Base-by-base conservation (phyloP, 2,329 filamentous ascomycete species). In the Pseudogymnoascus sp. region DNA sequence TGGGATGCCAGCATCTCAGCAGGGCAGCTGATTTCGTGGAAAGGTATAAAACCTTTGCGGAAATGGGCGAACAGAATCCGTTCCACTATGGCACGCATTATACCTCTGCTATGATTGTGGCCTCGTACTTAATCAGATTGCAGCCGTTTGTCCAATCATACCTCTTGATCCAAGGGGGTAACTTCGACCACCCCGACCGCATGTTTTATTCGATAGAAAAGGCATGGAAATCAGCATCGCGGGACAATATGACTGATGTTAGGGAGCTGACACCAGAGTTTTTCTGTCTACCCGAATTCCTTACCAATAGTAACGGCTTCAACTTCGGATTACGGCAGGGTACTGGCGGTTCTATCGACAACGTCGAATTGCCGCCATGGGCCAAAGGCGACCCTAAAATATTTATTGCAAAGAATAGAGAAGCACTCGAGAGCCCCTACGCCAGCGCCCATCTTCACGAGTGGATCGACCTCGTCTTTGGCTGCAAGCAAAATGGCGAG, bases 71-170 rank as follows among this genome's bases (percentile, higher is more conserved):
- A 67, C 77, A 80, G 43, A 81, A 81, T 63, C 90, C 95, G 0
- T 99, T 97, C 73, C 95, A 99, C 73, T 99, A 97, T 69, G 95
- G 95, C 16, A 99, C 96, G 0, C 96, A 99, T 73, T 99, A 99
- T 74, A 97, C 95, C 1, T 97, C 95, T 1, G 95, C 95, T 6
- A 99, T 97, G 95, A 97, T 96, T 64, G 95, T 99, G 5, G 92
- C 92, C 11, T 97, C 93, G 0, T 99, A 97, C 71, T 82, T 99
- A 41, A 97, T 99, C 70, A 88, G 95, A 16, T 81, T 99, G 14
- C 93, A 96, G 60, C 95, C 95, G 0, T 99, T 97, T 73, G 93
- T 97, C 23, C 91, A 97, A 69, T 96, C 95, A 0, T 97, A 96
- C 71, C 85, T 97, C 18, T 80, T 97, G 7, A 83, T 99, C 1